Percentiles rank a stretch among this genome's conserved stretches.
phyloP scores from a whole-genome alignment of 441 rosid species.

The Daphne laureola region DNA sequence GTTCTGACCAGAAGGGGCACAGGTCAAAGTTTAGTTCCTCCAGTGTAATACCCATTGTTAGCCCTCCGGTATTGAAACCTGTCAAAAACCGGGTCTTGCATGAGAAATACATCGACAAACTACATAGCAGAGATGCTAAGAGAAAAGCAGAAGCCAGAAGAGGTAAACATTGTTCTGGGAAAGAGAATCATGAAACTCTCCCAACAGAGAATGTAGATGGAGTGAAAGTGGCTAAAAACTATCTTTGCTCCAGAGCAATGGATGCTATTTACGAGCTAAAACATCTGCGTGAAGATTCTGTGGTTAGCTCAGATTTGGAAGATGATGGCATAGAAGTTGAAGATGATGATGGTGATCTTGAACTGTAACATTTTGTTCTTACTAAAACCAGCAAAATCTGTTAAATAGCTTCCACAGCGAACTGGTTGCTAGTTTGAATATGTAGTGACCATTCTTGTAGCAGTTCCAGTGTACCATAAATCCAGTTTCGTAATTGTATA shows the following conservation, averaged over 20 bases:
- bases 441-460: constrained; percentile 1
- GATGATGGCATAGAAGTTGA: constrained; percentile 16
- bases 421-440: constrained; percentile 3
- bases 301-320: constrained; percentile 24
- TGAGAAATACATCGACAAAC: constrained; percentile 79
- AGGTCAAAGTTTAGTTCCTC: constrained; percentile 32
- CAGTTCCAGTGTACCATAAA: background rate
- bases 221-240: constrained; percentile 49
- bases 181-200: constrained; percentile 30
- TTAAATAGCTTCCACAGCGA: background rate
- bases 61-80: constrained; percentile 74
- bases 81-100: constrained; percentile 69
- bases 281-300: constrained; percentile 21
- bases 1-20: constrained; percentile 25
- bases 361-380: constrained; percentile 4
- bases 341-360: constrained; percentile 33
- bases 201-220: constrained; percentile 20
- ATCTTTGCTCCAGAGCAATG: constrained; percentile 46
- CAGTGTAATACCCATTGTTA: constrained; percentile 22
- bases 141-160: constrained; percentile 40
- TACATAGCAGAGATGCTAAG: constrained; percentile 75
- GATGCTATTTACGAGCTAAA: constrained; percentile 53
- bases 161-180: constrained; percentile 16
- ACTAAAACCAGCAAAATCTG: background rate
- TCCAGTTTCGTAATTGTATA: background rate